Conservation (phyloP, 495 filamentous ascomycete species). For the Articulospora tetracladia region DNA sequence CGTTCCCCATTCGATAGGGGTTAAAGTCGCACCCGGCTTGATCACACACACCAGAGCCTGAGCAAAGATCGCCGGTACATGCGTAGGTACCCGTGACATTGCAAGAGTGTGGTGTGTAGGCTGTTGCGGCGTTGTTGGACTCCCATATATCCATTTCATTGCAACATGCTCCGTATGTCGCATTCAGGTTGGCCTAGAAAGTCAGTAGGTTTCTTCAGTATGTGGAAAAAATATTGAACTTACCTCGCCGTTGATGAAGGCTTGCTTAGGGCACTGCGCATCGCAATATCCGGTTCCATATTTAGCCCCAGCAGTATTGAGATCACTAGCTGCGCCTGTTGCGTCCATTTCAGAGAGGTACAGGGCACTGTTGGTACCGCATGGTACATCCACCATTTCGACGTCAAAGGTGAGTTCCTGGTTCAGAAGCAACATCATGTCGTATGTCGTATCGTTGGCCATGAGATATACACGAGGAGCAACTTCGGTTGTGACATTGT, state of each 20-base stretch:
- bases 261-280: slow-evolving; percentile 60
- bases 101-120: slow-evolving; percentile 44
- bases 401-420: slow-evolving; percentile 68
- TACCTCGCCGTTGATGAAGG: slow-evolving; percentile 60
- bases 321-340: slow-evolving; percentile 50
- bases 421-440: slow-evolving; percentile 54
- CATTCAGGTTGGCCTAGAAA: slow-evolving; percentile 45
- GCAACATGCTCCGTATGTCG: slow-evolving; percentile 52
- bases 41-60: slow-evolving; percentile 56
- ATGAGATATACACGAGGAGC: slow-evolving; percentile 60
- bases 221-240: too few relatives aligned
- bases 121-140: slow-evolving; percentile 56
- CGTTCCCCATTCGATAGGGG: slow-evolving; percentile 56
- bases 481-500: slow-evolving; percentile 50
- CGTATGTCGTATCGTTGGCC: slow-evolving; percentile 53
- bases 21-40: slow-evolving; percentile 72
- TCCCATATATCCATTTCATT: slow-evolving; percentile 71
- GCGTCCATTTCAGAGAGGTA: slow-evolving; percentile 65
- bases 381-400: slow-evolving; percentile 59
- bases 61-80: slow-evolving; percentile 28
- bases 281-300: slow-evolving; percentile 80
- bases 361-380: slow-evolving; percentile 69
- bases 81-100: slow-evolving; percentile 14
- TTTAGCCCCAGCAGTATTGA: slow-evolving; percentile 63
- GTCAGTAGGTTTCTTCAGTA: too few relatives aligned